Base-by-base conservation (phyloP, 768 basidiomycete species). In the Mrakia gelida region DNA sequence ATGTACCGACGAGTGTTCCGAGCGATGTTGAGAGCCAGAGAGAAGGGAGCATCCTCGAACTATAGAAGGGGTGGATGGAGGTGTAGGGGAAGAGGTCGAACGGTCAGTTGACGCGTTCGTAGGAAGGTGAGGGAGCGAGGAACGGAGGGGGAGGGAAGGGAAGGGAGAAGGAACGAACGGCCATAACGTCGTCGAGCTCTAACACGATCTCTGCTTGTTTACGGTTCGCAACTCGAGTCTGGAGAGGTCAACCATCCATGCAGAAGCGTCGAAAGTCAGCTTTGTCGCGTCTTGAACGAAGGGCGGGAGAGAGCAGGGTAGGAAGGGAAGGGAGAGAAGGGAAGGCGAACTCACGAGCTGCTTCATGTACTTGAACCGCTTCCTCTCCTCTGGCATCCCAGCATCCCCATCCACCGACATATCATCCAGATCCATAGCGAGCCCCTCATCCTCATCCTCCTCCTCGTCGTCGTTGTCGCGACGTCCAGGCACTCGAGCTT, bases 211-310 rank as follows among this genome's bases (percentile, higher is more conserved):
- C 92, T 81, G 94, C 90, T 84, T 94, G 92, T 80, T 97, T 93
- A 52, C 97, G 89, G 85, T 99, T 96, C 71, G 96, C 93, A 79
- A 99, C 89, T 63, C 87, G 86, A 95, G 94, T 93, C 94, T 95
- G 81, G 34, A 75, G 78, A 43, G n/a, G 30, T 16, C 61, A 38
- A 28, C 18, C 16, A 73, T 3, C 21, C 26, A 30, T 13, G 30
- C 28, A 32, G 61, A 23, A 30, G 38, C n/a, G 54, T 23, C 28
- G 23, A 15, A 2, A 11, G 49, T 49, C 54, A 52, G 41, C 18
- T 54, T 67, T 10, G n/a, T 38, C 52, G 13, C n/a, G 15, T 59
- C 70, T 34, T n/a, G 28, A 38, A n/a, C 59, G 49, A n/a, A 49
- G 10, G 30, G 63, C 18, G 21, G 45, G 21, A 41, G 21, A 26